Conservation (phyloP, 139 green algal species). For the Dunaliella sp. region DNA sequence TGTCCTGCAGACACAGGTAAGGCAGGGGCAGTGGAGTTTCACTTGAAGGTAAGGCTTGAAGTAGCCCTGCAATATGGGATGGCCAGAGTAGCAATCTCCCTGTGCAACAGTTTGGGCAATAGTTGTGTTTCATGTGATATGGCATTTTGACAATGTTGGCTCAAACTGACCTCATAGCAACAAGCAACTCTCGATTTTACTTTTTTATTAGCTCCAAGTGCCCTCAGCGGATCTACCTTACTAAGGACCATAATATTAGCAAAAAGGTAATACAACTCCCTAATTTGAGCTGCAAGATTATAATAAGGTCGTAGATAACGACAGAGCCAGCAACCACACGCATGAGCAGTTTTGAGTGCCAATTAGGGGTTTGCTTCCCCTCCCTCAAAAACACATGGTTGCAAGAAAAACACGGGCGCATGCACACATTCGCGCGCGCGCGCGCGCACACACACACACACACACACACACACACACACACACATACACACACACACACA, state of each 20-base stretch:
- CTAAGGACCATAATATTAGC: no score
- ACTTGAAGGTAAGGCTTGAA: background rate
- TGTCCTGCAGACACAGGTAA: constrained; percentile 14
- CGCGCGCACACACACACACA: background rate
- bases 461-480: background rate
- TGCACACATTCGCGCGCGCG: background rate
- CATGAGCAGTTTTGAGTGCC: no score
- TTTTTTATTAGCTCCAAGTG: background rate
- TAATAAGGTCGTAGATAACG: no score
- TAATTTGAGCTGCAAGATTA: no score
- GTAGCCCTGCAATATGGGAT: background rate
- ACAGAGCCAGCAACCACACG: no score
- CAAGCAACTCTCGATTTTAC: background rate
- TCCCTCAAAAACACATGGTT: no score
- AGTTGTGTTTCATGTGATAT: background rate
- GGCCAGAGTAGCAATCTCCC: no score
- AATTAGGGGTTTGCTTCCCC: no score
- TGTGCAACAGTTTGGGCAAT: background rate
- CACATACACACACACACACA: background rate
- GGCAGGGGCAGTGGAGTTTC: background rate
- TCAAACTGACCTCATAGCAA: background rate
- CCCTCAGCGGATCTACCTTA: no score
- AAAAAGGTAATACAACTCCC: no score
- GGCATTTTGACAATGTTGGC: background rate
- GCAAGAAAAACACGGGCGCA: background rate